Percentiles rank a stretch among this genome's conserved stretches.
These are phyloP conservation scores for Pichia phayaonensis DNA, from an alignment of 805 yeast genomes.

Conservation along the genomic window DNA sequence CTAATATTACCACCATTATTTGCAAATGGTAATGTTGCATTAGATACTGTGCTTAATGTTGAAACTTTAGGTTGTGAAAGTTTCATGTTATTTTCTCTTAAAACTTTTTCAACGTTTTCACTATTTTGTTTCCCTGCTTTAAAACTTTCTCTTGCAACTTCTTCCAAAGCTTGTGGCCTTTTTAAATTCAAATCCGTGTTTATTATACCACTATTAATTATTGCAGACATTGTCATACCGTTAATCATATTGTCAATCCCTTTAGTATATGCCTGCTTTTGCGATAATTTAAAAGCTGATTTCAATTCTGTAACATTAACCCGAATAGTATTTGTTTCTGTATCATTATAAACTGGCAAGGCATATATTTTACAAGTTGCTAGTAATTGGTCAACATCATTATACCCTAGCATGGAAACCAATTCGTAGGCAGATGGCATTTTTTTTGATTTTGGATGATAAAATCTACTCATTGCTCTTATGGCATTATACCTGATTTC, in stretches of 20 bases:
- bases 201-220: slow-evolving; percentile 34
- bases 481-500: slow-evolving; percentile 72
- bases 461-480: slow-evolving; percentile 53
- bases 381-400: slow-evolving; percentile 42
- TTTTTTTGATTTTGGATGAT: slow-evolving; percentile 66
- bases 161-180: slow-evolving; percentile 12
- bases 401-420: slow-evolving; percentile 55
- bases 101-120: slow-evolving; percentile 2
- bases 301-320: slow-evolving; percentile 39
- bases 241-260: slow-evolving; percentile 34
- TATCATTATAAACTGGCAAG: slow-evolving; percentile 33
- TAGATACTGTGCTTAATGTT: background rate
- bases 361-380: slow-evolving; percentile 60
- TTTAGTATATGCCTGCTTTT: slow-evolving; percentile 40
- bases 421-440: slow-evolving; percentile 41
- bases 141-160: slow-evolving; percentile 19
- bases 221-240: slow-evolving; percentile 22
- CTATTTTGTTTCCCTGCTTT: slow-evolving; percentile 13
- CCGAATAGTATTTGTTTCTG: slow-evolving; percentile 19
- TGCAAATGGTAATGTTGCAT: background rate
- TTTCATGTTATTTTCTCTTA: background rate
- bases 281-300: slow-evolving; percentile 23
- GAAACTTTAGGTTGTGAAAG: background rate
- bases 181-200: slow-evolving; percentile 15
- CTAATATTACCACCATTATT: background rate